A percentile compares a stretch with the other conserved stretches of the same genome.
These are phyloP conservation scores for Tolypocladium tropicale DNA, from an alignment of 2,329 filamentous ascomycete species.

Conservation along the genomic window DNA sequence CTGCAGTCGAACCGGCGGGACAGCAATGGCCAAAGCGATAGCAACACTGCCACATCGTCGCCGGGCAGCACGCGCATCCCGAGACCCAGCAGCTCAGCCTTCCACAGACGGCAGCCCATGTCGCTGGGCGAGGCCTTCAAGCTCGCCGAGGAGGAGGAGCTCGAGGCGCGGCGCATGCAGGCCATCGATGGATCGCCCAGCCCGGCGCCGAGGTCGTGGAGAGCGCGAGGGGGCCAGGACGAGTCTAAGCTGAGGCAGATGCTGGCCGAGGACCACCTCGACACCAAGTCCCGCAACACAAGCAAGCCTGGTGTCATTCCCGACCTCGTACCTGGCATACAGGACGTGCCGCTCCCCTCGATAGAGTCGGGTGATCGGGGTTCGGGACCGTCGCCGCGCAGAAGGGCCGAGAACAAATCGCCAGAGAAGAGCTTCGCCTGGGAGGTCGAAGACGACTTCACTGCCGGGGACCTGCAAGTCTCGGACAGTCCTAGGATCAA, in stretches of 20 bases:
- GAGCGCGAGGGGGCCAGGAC: constrained; percentile 20
- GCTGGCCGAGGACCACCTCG: constrained; percentile 19
- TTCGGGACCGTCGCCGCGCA: neutral
- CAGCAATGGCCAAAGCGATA: constrained; percentile 1
- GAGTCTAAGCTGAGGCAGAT: constrained; percentile 18
- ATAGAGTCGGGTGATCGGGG: constrained; percentile 13
- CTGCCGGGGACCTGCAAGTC: constrained; percentile 42
- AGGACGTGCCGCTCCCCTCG: constrained; percentile 24
- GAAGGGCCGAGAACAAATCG: constrained; percentile 15
- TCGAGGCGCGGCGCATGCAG: constrained; percentile 13
- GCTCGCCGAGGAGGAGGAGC: constrained; percentile 19
- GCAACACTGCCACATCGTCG: constrained; percentile 13
- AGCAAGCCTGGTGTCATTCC: constrained; percentile 21
- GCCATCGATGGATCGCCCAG: constrained; percentile 37
- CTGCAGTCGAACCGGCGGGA: constrained; percentile 7
- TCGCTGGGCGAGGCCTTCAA: constrained; percentile 32
- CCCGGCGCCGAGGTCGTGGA: constrained; percentile 37
- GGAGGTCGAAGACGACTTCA: constrained; percentile 49
- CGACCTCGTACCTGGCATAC: constrained; percentile 27
- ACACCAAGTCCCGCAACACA: constrained; percentile 15
- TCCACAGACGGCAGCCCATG: constrained; percentile 22
- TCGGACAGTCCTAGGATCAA: constrained; percentile 46
- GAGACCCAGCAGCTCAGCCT: constrained; percentile 14
- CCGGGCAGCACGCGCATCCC: constrained; percentile 24
- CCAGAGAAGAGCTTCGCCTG: constrained; percentile 45